Evolutionary conservation across 2,329 filamentous ascomycete genomes (phyloP), one percentile per base, ranked within the genome.

Genomic region (Apiospora marii): DNA sequence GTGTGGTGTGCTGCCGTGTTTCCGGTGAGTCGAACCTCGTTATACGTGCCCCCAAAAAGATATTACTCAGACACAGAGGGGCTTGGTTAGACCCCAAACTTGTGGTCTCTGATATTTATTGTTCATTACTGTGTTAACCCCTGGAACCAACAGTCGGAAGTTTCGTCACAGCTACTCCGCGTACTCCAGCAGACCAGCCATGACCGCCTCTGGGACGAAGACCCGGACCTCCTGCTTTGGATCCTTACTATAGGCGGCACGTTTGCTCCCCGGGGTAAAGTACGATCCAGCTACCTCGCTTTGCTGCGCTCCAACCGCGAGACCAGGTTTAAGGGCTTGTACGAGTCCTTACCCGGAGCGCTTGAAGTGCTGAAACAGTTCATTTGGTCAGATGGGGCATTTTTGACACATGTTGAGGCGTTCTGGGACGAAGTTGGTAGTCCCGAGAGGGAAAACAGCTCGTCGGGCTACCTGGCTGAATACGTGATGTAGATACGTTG

Each of bases 381-480:
- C 67, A 81, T 82, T 48, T 85, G 83, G 83, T 85, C 83, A 13
- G 80, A 83, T 1, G 78, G 76, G 4, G 82, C 81, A 43, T 84
- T 84, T 69, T 16, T 71, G 61, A 49, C 72, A 4, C 77, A 79
- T 1, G 78, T 81, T 0, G 79, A 78, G 64, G 73, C 58, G 2
- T 80, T 85, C 67, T 84, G 80, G 81, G 76, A 80, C 69, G 80
- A 82, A 34, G 22, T 70, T 22, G n/a, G 24, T 3, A n/a, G 7
- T n/a, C 46, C 22, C 10, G 19, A n/a, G n/a, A 10, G 46, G 22
- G 8, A 49, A 22, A 49, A 1, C 8, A n/a, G n/a, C 46, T 19
- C 16, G 10, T 41, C 37, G 10, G 37, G 7, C 37, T 41, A 41
- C 37, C 37, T 41, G 7, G 37, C 37, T 41, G 7, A 41, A 41